Evolutionary conservation across 345 rosid species (phyloP), one percentile per base, ranked within the genome.

Genomic region (Eucalyptus albens): DNA sequence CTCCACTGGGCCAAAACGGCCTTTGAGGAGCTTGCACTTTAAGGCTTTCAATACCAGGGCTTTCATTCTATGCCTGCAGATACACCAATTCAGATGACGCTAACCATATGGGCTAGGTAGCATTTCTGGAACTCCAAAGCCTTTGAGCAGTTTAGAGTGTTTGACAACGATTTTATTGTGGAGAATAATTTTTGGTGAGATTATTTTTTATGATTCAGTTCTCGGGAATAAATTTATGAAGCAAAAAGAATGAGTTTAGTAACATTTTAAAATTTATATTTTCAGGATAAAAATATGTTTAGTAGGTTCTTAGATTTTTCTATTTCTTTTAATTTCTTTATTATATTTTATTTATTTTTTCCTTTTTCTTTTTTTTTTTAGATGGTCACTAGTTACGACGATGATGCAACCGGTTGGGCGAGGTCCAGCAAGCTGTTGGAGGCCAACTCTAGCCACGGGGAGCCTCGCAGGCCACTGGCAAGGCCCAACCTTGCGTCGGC

Each of bases 321-420:
- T 40, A 40, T 40, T 40, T 40, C 40, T 40, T 40, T 40, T 40
- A 40, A 40, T 40, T 40, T 4, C 5, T 40, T 40, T 40, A 40
- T 40, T 40, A 40, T 40, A 40, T 40, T 40, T 40, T 40, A 40
- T 40, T 40, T 40, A 40, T 40, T 40, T 40, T 40, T 40, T 40
- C 40, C 40, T 40, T 40, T 44, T 37, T 40, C 42, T 15, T 50
- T 50, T 50, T 50, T 3, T 15, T 3, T 50, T 50, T 50, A 7
- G 53, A 3, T 0, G 1, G 7, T 50, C 19, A 3, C 1, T 0
- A 1, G 14, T 50, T 1, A 50, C 6, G 7, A 15, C 3, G 3
- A n/a, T n/a, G n/a, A n/a, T n/a, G 3, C 17, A 1, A 50, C 3
- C 0, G 0, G 16, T 1, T 2, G 1, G 53, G 53, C 3, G 7